A percentile compares a stretch with the other conserved stretches of the same genome.
These are phyloP conservation scores for Cicer yamashitae DNA, from an alignment of 306 rosid genomes.

Conservation along the genomic window DNA sequence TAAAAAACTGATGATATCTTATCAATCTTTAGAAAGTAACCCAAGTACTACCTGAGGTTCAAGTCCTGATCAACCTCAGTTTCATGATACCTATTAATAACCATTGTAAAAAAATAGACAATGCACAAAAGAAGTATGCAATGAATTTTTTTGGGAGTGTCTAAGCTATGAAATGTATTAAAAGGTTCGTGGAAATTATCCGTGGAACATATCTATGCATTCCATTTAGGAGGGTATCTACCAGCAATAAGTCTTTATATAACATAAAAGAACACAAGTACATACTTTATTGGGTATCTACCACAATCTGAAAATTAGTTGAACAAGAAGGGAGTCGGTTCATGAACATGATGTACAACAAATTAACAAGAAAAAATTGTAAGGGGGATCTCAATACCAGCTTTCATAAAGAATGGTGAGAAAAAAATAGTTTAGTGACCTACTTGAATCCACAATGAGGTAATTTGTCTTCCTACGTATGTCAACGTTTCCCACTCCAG, in stretches of 20 bases:
- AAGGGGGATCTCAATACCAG: not conserved
- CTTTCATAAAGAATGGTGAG: not conserved
- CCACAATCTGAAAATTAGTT: constrained; percentile 28
- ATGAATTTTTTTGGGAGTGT: constrained; percentile 26
- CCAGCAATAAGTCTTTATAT: constrained; percentile 1
- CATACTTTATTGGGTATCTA: constrained; percentile 12
- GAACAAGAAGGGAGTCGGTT: constrained; percentile 18
- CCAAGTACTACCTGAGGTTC: constrained; percentile 20
- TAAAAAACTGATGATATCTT: not conserved
- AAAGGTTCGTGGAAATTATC: constrained; percentile 1
- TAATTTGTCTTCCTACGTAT: constrained; percentile 92
- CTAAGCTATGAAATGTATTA: constrained; percentile 22
- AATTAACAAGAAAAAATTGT: constrained; percentile 36
- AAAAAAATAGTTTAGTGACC: constrained; percentile 36
- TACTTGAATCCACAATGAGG: constrained; percentile 94
- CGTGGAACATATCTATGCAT: not conserved
- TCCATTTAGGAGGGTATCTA: not conserved
- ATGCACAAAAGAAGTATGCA: not conserved
- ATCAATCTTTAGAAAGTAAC: constrained; percentile 12
- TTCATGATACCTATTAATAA: constrained; percentile 20
- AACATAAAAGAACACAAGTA: constrained; percentile 4
- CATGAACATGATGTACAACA: not conserved
- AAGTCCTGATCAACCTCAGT: constrained; percentile 19
- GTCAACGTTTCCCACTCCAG: constrained; percentile 97
- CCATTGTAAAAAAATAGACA: constrained; percentile 15